phyloP scores from a whole-genome alignment of 768 basidiomycete species.

The Podaxis pistillaris region DNA sequence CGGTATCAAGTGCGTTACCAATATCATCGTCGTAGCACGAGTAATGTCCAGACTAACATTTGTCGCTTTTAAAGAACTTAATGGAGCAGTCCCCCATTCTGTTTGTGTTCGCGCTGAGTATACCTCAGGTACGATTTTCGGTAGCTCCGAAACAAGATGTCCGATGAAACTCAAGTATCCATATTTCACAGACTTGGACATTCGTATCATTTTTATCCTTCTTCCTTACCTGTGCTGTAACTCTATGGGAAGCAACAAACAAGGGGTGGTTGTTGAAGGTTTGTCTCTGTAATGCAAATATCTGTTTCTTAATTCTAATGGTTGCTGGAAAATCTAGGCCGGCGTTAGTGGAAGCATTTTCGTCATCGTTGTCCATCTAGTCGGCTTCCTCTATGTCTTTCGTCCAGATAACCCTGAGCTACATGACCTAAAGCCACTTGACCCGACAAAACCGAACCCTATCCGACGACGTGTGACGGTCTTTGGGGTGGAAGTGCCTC shows the following conservation, averaged over 20 bases:
- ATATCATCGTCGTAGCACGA: neutral
- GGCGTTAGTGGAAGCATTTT: neutral
- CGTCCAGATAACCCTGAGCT: slow-evolving; percentile 1
- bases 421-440: neutral
- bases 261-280: slow-evolving; percentile 13
- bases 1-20: slow-evolving; percentile 9
- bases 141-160: too few species aligned
- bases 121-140: slow-evolving; percentile 10
- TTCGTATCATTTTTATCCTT: slow-evolving; percentile 10
- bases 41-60: neutral
- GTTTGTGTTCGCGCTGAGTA: slow-evolving; percentile 9
- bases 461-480: slow-evolving; percentile 1
- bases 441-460: neutral
- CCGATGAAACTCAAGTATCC: neutral
- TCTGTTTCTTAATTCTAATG: neutral
- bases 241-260: slow-evolving; percentile 12
- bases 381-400: slow-evolving; percentile 12
- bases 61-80: neutral
- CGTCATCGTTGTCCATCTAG: slow-evolving; percentile 2
- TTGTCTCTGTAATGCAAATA: neutral
- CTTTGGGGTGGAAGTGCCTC: slow-evolving; percentile 5
- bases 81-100: slow-evolving; percentile 5
- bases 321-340: neutral
- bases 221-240: slow-evolving; percentile 3
- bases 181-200: slow-evolving; percentile 13